Evolutionary conservation across 495 filamentous ascomycete genomes (phyloP).

Genomic region (Trichoderma virens): DNA sequence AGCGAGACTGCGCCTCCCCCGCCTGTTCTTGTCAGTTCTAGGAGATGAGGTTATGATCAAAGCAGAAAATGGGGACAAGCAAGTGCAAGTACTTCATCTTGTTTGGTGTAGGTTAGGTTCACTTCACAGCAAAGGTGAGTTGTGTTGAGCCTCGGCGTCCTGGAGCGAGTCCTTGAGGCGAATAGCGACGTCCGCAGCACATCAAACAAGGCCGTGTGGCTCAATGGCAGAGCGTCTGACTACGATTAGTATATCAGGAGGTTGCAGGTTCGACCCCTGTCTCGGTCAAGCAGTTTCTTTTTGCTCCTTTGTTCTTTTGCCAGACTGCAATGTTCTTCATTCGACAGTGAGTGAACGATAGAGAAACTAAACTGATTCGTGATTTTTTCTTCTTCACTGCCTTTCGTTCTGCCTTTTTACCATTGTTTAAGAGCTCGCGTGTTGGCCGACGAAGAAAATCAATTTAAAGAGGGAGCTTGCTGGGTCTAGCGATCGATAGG

Average conservation of each 20-base stretch:
- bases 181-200: neutral
- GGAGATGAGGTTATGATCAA: neutral
- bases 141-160: neutral
- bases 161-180: neutral
- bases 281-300: neutral
- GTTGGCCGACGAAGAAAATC: too few species aligned
- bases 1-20: neutral
- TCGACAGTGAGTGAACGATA: too few species aligned
- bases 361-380: too few species aligned
- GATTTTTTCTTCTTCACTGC: neutral
- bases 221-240: slow-evolving; percentile 9
- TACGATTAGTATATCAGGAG: slow-evolving; percentile 7
- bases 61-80: neutral
- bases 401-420: neutral
- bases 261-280: slow-evolving; percentile 9
- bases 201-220: slow-evolving; percentile 3
- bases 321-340: neutral
- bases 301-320: neutral
- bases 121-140: neutral
- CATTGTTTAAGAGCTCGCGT: too few species aligned
- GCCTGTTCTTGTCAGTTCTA: neutral
- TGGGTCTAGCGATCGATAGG: neutral
- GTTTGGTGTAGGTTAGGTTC: too few species aligned
- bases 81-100: too few species aligned
- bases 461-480: too few species aligned